Conservation (phyloP, 2,329 filamentous ascomycete species). For the Pseudogymnoascus sp. region DNA sequence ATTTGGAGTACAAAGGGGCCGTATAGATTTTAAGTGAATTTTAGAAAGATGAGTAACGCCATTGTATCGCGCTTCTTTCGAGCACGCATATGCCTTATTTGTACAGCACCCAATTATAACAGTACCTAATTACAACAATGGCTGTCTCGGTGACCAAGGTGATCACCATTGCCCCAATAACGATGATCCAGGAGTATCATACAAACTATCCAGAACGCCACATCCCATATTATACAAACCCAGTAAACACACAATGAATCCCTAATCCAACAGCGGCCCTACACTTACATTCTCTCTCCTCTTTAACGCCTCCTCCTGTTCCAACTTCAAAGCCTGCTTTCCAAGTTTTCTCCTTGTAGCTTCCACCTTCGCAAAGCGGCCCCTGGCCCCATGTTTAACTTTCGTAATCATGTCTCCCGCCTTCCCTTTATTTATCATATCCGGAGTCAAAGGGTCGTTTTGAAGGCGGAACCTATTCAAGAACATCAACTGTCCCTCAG, state of each 20-base stretch:
- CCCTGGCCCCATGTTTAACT: slow-evolving; percentile 73
- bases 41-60: not conserved
- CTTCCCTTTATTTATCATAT: slow-evolving; percentile 67
- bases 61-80: not conserved
- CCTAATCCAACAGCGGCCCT: slow-evolving; percentile 40
- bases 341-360: slow-evolving; percentile 44
- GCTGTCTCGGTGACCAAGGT: not conserved
- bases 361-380: slow-evolving; percentile 48
- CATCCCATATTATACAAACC: slow-evolving; percentile 3
- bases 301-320: slow-evolving; percentile 35
- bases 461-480: slow-evolving; percentile 58
- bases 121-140: not conserved
- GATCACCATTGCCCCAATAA: not conserved
- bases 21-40: not conserved
- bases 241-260: not conserved
- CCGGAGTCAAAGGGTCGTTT: slow-evolving; percentile 45
- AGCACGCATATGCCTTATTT: not conserved
- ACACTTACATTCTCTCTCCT: slow-evolving; percentile 48
- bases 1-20: not conserved
- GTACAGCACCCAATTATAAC: not conserved
- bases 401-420: slow-evolving; percentile 91
- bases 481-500: slow-evolving; percentile 58
- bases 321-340: slow-evolving; percentile 31
- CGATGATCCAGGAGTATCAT: not conserved
- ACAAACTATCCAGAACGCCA: not conserved